These are phyloP conservation scores for Alternaria sp. DNA, from an alignment of 2,329 filamentous ascomycete genomes.

Conservation along the genomic window DNA sequence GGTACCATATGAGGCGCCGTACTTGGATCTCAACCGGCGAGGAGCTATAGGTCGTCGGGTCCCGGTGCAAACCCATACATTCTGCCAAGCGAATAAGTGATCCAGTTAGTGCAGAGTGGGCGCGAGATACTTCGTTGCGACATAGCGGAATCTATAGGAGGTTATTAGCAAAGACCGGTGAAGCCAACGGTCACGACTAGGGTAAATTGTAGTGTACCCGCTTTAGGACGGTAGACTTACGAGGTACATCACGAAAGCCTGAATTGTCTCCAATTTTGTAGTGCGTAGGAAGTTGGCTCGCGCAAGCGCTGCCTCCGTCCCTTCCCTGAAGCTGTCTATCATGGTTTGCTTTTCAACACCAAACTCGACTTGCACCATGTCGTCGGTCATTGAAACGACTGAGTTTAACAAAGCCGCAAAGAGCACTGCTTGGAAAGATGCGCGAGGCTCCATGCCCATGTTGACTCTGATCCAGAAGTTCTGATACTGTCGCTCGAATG, in stretches of 20 bases:
- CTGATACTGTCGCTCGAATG: constrained; percentile 69
- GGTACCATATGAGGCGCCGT: constrained; percentile 76
- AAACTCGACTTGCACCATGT: constrained; percentile 59
- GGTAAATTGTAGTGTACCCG: no score
- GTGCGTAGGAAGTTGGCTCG: constrained; percentile 75
- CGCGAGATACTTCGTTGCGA: constrained; percentile 72
- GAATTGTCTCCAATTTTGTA: constrained; percentile 74
- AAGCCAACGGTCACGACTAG: neutral
- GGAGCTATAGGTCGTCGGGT: constrained; percentile 70
- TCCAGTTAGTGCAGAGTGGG: constrained; percentile 74
- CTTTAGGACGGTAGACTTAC: constrained; percentile 51
- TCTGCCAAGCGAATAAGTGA: constrained; percentile 76
- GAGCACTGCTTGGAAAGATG: constrained; percentile 70
- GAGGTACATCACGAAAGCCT: constrained; percentile 78
- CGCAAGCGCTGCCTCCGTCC: constrained; percentile 69
- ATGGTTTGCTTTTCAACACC: constrained; percentile 63
- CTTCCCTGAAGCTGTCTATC: constrained; percentile 62
- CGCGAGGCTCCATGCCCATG: constrained; percentile 65
- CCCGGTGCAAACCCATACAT: constrained; percentile 77
- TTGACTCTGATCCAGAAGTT: constrained; percentile 69
- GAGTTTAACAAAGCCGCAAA: constrained; percentile 74
- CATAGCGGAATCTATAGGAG: constrained; percentile 69
- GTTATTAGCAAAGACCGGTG: neutral
- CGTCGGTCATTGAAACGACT: constrained; percentile 68
- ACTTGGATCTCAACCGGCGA: constrained; percentile 73